Conservation (phyloP, 106 monocot species). For the Dioscorea alata region DNA sequence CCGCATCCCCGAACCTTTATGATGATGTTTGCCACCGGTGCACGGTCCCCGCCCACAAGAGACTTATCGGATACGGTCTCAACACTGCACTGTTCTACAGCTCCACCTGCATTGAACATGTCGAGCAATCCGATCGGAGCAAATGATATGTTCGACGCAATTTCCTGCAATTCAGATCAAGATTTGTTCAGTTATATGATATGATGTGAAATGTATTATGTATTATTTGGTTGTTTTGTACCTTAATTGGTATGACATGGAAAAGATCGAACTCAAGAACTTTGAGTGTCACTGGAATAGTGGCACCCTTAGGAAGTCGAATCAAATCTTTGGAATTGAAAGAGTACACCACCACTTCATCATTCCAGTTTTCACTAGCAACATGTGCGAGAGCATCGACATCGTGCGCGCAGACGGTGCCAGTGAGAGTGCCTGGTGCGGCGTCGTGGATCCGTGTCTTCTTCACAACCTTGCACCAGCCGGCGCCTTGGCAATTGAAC, state of each 20-base stretch:
- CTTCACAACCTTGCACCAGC: slow-evolving; percentile 70
- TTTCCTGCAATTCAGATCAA: slow-evolving; percentile 16
- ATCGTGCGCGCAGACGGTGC: slow-evolving; percentile 30
- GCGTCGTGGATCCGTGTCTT: slow-evolving; percentile 58
- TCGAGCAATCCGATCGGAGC: slow-evolving; percentile 57
- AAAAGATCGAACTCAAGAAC: slow-evolving; percentile 62
- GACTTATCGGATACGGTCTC: background rate
- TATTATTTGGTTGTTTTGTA: background rate
- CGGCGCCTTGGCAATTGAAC: slow-evolving; percentile 89
- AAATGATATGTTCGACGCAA: slow-evolving; percentile 20
- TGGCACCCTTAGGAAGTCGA: slow-evolving; percentile 30
- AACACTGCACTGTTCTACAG: slow-evolving; percentile 35
- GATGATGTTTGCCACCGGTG: slow-evolving; percentile 6
- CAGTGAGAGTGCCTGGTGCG: slow-evolving; percentile 55
- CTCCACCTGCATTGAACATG: slow-evolving; percentile 55
- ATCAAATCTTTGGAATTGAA: slow-evolving; percentile 33
- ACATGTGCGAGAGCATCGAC: slow-evolving; percentile 42
- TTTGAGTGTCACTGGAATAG: slow-evolving; percentile 50
- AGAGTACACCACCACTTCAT: slow-evolving; percentile 46
- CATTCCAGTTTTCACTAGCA: slow-evolving; percentile 53
- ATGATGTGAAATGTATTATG: no score
- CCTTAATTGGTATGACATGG: slow-evolving; percentile 44
- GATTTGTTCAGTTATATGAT: no score
- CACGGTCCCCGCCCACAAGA: background rate
- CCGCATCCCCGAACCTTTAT: slow-evolving; percentile 51